These are phyloP conservation scores for Nakazawaea pomicola DNA, from an alignment of 805 yeast genomes.

Conservation along the genomic window DNA sequence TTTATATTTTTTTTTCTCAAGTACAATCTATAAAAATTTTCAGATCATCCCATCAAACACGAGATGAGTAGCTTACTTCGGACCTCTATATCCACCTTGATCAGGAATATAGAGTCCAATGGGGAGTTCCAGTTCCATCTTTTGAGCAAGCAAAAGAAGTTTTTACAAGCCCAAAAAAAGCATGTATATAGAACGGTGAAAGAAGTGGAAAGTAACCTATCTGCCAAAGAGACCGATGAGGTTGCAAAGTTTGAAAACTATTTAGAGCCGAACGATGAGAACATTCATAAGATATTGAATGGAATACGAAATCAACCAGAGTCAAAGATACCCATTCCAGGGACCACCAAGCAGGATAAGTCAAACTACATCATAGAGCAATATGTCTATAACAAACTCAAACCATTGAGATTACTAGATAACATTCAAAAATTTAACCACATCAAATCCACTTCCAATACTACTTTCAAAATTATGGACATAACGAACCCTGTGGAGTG, in stretches of 20 bases:
- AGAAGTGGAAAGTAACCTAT: background rate
- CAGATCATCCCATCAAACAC: background rate
- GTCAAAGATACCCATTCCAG: conserved; percentile 2
- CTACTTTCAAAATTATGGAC: conserved; percentile 34
- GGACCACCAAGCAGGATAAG: conserved; percentile 7
- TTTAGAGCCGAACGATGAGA: conserved; percentile 21
- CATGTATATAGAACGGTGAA: background rate
- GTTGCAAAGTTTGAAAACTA: conserved; percentile 11
- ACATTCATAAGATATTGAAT: conserved; percentile 25
- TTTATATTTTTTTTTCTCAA: no score
- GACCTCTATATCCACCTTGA: background rate
- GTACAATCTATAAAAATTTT: no score
- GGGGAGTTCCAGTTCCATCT: background rate
- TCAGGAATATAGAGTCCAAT: background rate
- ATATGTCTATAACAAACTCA: conserved; percentile 23
- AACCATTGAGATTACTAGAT: conserved; percentile 24
- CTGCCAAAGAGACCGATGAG: background rate
- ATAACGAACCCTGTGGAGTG: conserved; percentile 63
- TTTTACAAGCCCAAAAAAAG: background rate
- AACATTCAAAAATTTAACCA: conserved; percentile 29
- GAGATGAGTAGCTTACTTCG: conserved; percentile 3
- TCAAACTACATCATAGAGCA: conserved; percentile 22
- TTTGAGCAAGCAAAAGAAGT: background rate
- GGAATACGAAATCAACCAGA: background rate
- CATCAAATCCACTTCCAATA: conserved; percentile 16